Evolutionary conservation across 139 green algal species (phyloP).

Genomic region (Chlorella ohadii): DNA sequence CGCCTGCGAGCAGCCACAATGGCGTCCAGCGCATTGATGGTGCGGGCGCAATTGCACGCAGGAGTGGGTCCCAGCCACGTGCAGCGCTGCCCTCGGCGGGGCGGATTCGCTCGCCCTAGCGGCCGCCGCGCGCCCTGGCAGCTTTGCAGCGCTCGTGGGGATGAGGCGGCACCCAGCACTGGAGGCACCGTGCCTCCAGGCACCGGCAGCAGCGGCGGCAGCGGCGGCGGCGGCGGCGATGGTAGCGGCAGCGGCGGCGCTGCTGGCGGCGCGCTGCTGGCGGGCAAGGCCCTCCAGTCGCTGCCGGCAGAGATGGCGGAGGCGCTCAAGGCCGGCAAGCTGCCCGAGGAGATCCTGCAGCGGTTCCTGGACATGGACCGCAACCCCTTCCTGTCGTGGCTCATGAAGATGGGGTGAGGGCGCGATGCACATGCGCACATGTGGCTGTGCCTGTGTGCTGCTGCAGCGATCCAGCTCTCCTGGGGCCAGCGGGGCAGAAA

Average conservation of each 20-base stretch:
- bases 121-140: background rate
- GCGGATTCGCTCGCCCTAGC: background rate
- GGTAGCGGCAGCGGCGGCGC: background rate
- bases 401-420: constrained; percentile 49
- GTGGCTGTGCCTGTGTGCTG: no score
- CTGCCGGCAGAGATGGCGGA: constrained; percentile 71
- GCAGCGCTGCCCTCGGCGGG: no score
- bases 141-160: background rate
- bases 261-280: constrained; percentile 27
- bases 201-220: constrained; percentile 24
- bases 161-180: background rate
- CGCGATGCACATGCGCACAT: no score
- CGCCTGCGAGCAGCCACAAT: no score
- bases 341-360: constrained; percentile 71
- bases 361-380: constrained; percentile 79
- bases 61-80: no score
- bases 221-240: constrained; percentile 14
- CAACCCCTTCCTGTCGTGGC: constrained; percentile 68
- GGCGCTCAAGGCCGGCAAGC: constrained; percentile 65
- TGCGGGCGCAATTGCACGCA: no score
- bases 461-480: no score
- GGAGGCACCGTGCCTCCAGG: constrained; percentile 20
- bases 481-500: no score
- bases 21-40: no score
- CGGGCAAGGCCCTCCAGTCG: constrained; percentile 46